Conservation (phyloP, 345 rosid genomes). For the Salix arbutifolia region DNA sequence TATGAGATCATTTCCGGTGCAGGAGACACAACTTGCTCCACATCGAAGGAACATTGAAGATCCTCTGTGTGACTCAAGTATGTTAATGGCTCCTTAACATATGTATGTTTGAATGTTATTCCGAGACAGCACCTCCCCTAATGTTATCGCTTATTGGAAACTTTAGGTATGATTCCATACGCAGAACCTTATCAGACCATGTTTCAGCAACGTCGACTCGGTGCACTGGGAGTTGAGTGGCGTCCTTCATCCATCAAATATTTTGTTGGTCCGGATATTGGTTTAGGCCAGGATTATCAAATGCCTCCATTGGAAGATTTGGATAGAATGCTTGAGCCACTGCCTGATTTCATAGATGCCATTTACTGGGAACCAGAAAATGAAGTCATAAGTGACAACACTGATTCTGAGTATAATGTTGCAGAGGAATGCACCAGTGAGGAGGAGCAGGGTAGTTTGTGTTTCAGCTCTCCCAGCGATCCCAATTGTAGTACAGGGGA, state of each 20-base stretch:
- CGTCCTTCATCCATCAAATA: constrained; percentile 21
- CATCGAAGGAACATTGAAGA: constrained; percentile 27
- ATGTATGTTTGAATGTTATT: constrained; percentile 8
- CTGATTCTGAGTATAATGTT: constrained; percentile 27
- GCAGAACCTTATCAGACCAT: constrained; percentile 32
- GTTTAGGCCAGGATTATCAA: constrained; percentile 29
- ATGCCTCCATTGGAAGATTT: constrained; percentile 27
- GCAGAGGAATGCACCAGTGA: constrained; percentile 24
- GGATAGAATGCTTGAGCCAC: constrained; percentile 28
- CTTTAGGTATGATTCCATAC: constrained; percentile 28
- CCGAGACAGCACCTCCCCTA: neutral
- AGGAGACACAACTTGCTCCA: constrained; percentile 27
- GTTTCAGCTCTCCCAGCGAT: constrained; percentile 18
- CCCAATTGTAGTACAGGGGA: constrained; percentile 16
- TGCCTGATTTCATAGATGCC: constrained; percentile 23
- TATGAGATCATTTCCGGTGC: constrained; percentile 11
- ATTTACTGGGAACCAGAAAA: constrained; percentile 28
- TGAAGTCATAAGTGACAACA: constrained; percentile 20
- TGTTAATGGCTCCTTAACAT: constrained; percentile 19
- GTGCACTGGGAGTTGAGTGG: constrained; percentile 29
- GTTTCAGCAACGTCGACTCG: constrained; percentile 28
- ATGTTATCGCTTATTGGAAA: neutral
- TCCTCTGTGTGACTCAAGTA: constrained; percentile 33
- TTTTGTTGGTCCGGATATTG: constrained; percentile 19
- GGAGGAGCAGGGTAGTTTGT: constrained; percentile 24